Evolutionary conservation across 108 stramenopile genomes (phyloP), one percentile per base, ranked within the genome.

Genomic region (Skeletonema menzelii): DNA sequence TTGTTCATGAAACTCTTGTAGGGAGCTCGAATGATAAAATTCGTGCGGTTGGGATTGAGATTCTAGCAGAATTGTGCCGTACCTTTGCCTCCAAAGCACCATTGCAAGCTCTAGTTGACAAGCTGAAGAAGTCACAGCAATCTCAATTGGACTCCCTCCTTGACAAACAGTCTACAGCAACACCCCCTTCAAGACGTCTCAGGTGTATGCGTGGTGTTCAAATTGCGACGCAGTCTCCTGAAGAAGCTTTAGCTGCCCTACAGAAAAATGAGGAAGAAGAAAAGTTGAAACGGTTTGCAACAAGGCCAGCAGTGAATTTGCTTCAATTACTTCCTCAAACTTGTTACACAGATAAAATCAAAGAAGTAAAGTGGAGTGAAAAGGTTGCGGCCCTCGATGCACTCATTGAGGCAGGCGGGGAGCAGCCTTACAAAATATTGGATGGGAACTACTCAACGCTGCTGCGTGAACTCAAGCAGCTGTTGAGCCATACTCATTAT

Each of bases 341-440:
- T 8, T 89, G 89, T 10, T 96, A 96, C 77, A 63, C 77, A 3
- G 56, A 74, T 7, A 85, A 87, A 47, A 75, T 96, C 13, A 82
- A 85, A 49, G 56, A 77, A 32, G 77, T 84, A 10, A 96, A 96
- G 67, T 96, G 95, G 95, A 84, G 82, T 14, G 90, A 96, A 60
- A 96, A 93, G 67, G 89, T 91, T 27, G 87, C 80, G n/a, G 95
- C 89, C 19, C 77, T 96, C 60, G 83, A 92, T 22, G 74, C 85
- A 47, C 72, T 90, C 7, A 42, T 96, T 20, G 77, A 88, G 40
- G 78, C 83, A 65, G 95, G 86, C 34, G 95, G 95, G 4, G 87
- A 93, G 73, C 82, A 87, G 65, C 95, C 95, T 24, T 96, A 84
- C 70, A 96, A 96, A 62, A 77, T 96, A 19, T 44, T 89, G 88